phyloP scores from a whole-genome alignment of 2,329 filamentous ascomycete species.

The Tolypocladium endophyticum region DNA sequence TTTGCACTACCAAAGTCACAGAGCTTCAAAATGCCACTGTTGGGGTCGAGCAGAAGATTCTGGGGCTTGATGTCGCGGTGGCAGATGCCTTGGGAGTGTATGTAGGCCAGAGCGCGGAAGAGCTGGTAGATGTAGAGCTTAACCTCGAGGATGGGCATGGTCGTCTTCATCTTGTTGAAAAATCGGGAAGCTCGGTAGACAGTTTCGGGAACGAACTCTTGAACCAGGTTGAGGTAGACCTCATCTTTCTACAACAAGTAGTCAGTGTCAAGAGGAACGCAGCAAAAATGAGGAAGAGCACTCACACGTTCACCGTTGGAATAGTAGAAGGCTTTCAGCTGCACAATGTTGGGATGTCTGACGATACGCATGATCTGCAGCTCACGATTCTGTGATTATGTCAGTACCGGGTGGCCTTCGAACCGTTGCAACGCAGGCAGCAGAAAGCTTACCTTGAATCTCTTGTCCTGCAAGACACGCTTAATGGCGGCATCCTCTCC shows the following conservation, averaged over 20 bases:
- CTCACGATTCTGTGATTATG: constrained; percentile 76
- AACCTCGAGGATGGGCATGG: constrained; percentile 96
- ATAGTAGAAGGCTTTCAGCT: constrained; percentile 98
- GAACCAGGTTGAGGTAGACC: constrained; percentile 95
- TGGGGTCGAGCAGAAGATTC: constrained; percentile 87
- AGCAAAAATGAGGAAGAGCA: constrained; percentile 1
- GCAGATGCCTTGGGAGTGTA: constrained; percentile 98
- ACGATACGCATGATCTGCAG: constrained; percentile 99
- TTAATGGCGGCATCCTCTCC: constrained; percentile 99
- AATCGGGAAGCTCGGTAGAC: constrained; percentile 96
- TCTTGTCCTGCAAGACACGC: constrained; percentile 95
- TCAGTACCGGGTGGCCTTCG: constrained; percentile 6
- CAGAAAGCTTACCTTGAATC: constrained; percentile 73
- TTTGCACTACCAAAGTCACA: constrained; percentile 99
- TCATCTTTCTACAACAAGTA: constrained; percentile 67
- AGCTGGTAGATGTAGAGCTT: constrained; percentile 99
- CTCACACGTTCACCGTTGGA: constrained; percentile 94
- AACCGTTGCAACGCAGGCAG: constrained; percentile 1
- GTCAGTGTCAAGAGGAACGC: constrained; percentile 2
- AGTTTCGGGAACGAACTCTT: constrained; percentile 96
- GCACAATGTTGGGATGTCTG: constrained; percentile 95
- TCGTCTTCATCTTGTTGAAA: constrained; percentile 99
- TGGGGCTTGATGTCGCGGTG: constrained; percentile 99
- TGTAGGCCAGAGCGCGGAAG: constrained; percentile 95
- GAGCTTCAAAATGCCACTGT: constrained; percentile 85